Conservation (phyloP, 1,284 basidiomycete genomes). For the Apiotrichum gracile region DNA sequence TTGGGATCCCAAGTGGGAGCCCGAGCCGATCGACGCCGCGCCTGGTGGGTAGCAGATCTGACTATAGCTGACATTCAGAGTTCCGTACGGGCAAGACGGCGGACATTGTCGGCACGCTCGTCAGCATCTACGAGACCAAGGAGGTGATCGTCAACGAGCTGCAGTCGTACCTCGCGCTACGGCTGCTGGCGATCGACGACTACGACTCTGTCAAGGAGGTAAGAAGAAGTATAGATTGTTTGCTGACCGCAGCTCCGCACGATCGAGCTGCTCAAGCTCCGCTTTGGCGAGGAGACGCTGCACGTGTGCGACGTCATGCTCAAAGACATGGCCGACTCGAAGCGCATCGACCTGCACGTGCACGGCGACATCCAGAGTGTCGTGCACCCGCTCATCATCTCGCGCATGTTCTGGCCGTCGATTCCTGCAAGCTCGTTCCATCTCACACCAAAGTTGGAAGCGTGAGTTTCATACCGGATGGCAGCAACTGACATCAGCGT, state of each 20-base stretch:
- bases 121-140: constrained; percentile 91
- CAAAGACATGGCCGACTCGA: constrained; percentile 88
- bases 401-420: constrained; percentile 85
- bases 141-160: constrained; percentile 91
- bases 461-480: constrained; percentile 50
- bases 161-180: constrained; percentile 77
- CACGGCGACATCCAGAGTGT: constrained; percentile 66
- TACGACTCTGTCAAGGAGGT: constrained; percentile 81
- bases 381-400: constrained; percentile 82
- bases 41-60: constrained; percentile 55
- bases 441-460: constrained; percentile 75
- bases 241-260: constrained; percentile 62
- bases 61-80: constrained; percentile 51
- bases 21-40: constrained; percentile 88
- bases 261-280: constrained; percentile 84
- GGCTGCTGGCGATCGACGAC: constrained; percentile 69
- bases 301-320: constrained; percentile 96
- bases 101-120: constrained; percentile 87
- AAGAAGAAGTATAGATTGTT: constrained; percentile 19
- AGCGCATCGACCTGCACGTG: constrained; percentile 74
- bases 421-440: constrained; percentile 65
- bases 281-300: constrained; percentile 82
- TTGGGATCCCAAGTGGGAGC: constrained; percentile 81
- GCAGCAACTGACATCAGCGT: constrained; percentile 50
- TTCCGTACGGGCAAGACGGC: constrained; percentile 80